A percentile compares a stretch with the other conserved stretches of the same genome.
Conservation (phyloP, 345 rosid genomes). For the Microthlaspi erraticum region DNA sequence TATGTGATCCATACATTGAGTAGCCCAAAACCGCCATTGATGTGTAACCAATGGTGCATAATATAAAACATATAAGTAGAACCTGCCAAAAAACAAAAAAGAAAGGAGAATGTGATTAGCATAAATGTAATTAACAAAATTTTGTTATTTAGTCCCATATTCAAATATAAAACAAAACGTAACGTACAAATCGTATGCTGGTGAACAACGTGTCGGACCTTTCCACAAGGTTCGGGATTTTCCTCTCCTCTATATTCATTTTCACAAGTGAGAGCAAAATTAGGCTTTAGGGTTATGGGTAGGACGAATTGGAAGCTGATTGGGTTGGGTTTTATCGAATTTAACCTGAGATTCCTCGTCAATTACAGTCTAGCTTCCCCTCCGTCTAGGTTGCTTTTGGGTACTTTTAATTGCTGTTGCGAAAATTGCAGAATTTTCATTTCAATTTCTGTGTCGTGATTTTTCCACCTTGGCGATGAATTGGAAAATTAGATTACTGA, state of each 20-base stretch:
- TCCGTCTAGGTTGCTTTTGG: slow-evolving; percentile 6
- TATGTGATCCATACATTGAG: slow-evolving; percentile 48
- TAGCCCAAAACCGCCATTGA: slow-evolving; percentile 55
- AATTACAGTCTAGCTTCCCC: not conserved
- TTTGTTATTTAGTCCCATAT: not conserved
- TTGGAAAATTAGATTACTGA: not conserved
- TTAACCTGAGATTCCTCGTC: not conserved
- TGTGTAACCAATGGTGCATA: slow-evolving; percentile 47
- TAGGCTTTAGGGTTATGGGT: not conserved
- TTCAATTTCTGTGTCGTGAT: not conserved
- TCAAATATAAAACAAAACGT: not conserved
- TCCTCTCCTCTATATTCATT: slow-evolving; percentile 5
- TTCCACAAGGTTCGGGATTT: slow-evolving; percentile 86
- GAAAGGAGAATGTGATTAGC: no score
- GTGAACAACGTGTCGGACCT: slow-evolving; percentile 96
- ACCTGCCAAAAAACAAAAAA: slow-evolving; percentile 42
- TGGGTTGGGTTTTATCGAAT: slow-evolving; percentile 15
- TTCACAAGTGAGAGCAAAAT: not conserved
- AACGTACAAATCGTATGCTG: no score
- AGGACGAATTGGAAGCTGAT: slow-evolving; percentile 17
- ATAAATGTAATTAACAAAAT: not conserved
- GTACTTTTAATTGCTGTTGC: not conserved
- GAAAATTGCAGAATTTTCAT: not conserved
- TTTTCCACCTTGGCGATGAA: not conserved
- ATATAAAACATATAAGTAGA: slow-evolving; percentile 44